A percentile compares a stretch with the other conserved stretches of the same genome.
Evolutionary conservation across 2,329 filamentous ascomycete genomes (phyloP).

Genomic region (Colletotrichum chlorophyti): DNA sequence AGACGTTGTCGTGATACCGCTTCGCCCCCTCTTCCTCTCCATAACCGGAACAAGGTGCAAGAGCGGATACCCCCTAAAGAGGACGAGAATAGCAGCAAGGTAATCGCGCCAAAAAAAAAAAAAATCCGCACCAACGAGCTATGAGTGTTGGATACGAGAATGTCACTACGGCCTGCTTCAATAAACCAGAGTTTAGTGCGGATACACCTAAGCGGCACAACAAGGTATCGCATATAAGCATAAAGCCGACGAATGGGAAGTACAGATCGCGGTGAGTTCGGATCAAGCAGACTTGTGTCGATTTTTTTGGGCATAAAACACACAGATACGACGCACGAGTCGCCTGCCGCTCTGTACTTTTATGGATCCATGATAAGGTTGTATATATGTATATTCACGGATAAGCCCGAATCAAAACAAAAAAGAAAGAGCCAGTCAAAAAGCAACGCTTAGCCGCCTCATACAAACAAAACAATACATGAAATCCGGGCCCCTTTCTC

Average conservation of each 20-base stretch:
- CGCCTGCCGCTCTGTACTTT: not conserved
- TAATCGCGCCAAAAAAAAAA: not conserved
- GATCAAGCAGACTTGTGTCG: too few relatives aligned
- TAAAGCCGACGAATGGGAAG: not conserved
- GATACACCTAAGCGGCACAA: not conserved
- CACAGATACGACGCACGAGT: not conserved
- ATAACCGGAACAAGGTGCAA: not conserved
- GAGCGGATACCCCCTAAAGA: not conserved
- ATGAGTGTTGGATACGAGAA: not conserved
- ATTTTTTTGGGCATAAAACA: not conserved
- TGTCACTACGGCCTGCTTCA: not conserved
- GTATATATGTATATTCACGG: too few relatives aligned
- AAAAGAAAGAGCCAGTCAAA: slow-evolving; percentile 3
- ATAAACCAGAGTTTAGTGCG: not conserved
- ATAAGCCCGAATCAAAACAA: not conserved
- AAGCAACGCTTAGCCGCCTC: not conserved
- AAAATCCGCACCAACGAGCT: not conserved
- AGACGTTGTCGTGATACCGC: slow-evolving; percentile 13
- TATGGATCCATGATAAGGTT: too few relatives aligned
- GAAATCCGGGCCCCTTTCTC: too few relatives aligned
- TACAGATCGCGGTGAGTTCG: not conserved
- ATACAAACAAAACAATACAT: not conserved
- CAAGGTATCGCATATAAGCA: not conserved
- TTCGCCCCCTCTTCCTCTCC: not conserved
- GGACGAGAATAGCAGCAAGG: slow-evolving; percentile 10